Base-by-base conservation (phyloP, 2,329 filamentous ascomycete genomes). In the Parascedosporium putredinis region DNA sequence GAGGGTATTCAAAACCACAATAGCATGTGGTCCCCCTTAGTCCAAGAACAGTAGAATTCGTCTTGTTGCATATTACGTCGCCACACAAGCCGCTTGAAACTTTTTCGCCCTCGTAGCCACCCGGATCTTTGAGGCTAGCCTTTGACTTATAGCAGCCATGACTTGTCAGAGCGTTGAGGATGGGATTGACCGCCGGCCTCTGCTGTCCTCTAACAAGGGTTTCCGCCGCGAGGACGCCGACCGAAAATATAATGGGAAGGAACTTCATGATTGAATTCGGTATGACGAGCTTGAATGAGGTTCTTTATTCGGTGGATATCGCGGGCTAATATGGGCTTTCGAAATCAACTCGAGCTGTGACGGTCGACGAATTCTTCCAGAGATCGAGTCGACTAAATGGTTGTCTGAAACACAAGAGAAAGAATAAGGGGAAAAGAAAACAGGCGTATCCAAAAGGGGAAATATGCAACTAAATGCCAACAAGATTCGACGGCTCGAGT, bases 1-100 rank as follows among this genome's bases (percentile, higher is more conserved):
- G 71, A 0, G 89, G 89, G 45, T 90, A 74, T 52, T 72, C 65
- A 54, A 79, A 68, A 52, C 88, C 89, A 59, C 89, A 95, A 59
- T 73, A 86, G 67, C 89, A 95, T 16, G 72, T 70, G 14, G 77
- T 77, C 16, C 74, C 72, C 6, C 74, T 77, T 42, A 86, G 67
- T 27, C 74, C 87, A 58, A 83, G 78, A 6, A 88, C 84, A 1
- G 73, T 56, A 27, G 64, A 69, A 31, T 75, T 71, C 6, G 69
- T 58, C 1, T 65, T 59, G 2, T 65, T 59, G 58, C 75, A 79
- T 1, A 57, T 47, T 0, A 55, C 25, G 12, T 55, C 56, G 8
- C 59, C 64, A 56, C 77, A 81, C 10, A 55, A 52, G 49, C 73
- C 74, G 10, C 66, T 67, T 4, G 64, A 63, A 20, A 68, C 56